Percentiles rank a stretch among this genome's conserved stretches.
phyloP scores from a whole-genome alignment of 1,284 basidiomycete genomes.

The Papiliotrema flavescens region DNA sequence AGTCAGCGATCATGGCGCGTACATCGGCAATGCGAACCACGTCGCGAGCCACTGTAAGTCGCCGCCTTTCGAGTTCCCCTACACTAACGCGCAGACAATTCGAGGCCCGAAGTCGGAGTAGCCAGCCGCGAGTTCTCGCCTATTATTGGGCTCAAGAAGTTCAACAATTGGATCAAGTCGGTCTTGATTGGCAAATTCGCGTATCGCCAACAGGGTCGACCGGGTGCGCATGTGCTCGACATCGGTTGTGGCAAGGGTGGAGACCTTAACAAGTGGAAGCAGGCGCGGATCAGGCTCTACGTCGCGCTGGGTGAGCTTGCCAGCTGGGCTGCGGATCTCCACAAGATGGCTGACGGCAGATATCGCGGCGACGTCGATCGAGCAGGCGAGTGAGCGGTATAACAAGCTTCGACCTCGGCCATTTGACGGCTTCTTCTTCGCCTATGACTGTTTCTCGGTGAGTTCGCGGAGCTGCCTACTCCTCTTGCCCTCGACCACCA shows the following conservation, averaged over 20 bases:
- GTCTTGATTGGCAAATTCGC: slow-evolving; percentile 81
- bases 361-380: slow-evolving; percentile 82
- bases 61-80: background rate
- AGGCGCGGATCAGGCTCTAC: slow-evolving; percentile 75
- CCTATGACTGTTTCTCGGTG: slow-evolving; percentile 81
- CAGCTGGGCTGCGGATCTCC: background rate
- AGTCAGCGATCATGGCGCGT: slow-evolving; percentile 16
- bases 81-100: slow-evolving; percentile 64
- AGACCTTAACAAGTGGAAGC: slow-evolving; percentile 92
- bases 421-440: slow-evolving; percentile 76
- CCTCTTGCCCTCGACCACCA: too few species aligned
- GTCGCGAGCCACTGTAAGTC: slow-evolving; percentile 37
- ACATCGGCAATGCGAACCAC: slow-evolving; percentile 29
- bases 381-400: slow-evolving; percentile 77
- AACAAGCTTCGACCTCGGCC: slow-evolving; percentile 54
- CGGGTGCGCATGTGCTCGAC: slow-evolving; percentile 72
- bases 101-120: slow-evolving; percentile 83
- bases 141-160: slow-evolving; percentile 92
- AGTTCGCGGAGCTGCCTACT: slow-evolving; percentile 15
- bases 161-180: slow-evolving; percentile 99
- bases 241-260: slow-evolving; percentile 98
- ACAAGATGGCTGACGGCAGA: slow-evolving; percentile 54
- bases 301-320: slow-evolving; percentile 70
- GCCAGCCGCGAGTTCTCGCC: slow-evolving; percentile 81
- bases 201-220: slow-evolving; percentile 16